These are phyloP conservation scores for Neurospora sp. DNA, from an alignment of 495 filamentous ascomycete genomes.

Conservation along the genomic window DNA sequence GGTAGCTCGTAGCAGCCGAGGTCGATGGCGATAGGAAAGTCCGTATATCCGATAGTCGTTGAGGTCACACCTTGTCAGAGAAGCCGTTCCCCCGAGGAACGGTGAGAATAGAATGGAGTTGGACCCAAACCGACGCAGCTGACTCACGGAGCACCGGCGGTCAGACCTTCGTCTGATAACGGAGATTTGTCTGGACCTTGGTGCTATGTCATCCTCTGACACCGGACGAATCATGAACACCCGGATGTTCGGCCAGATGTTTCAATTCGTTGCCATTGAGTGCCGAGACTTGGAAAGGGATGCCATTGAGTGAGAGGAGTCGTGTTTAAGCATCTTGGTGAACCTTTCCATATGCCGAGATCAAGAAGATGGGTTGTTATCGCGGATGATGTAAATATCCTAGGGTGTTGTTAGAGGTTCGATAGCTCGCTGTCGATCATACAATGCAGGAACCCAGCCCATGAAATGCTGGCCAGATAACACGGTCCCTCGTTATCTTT, in stretches of 20 bases:
- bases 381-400: neutral
- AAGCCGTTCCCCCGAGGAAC: neutral
- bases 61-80: neutral
- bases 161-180: neutral
- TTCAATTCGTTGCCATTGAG: neutral
- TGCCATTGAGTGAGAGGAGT: neutral
- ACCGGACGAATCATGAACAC: neutral
- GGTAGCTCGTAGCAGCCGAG: neutral
- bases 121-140: neutral
- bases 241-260: neutral
- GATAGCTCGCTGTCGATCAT: neutral
- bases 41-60: neutral
- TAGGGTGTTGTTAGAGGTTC: neutral
- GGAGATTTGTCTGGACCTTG: neutral
- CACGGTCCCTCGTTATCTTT: neutral
- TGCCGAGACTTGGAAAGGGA: neutral
- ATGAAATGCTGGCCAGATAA: neutral
- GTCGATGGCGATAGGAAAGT: neutral
- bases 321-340: neutral
- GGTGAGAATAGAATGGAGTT: neutral
- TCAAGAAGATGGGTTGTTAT: neutral
- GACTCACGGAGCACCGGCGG: neutral
- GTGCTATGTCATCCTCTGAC: neutral
- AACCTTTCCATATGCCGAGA: neutral
- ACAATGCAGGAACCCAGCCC: neutral